phyloP scores from a whole-genome alignment of 2,329 filamentous ascomycete species.

The Pyrenophora seminiperda region DNA sequence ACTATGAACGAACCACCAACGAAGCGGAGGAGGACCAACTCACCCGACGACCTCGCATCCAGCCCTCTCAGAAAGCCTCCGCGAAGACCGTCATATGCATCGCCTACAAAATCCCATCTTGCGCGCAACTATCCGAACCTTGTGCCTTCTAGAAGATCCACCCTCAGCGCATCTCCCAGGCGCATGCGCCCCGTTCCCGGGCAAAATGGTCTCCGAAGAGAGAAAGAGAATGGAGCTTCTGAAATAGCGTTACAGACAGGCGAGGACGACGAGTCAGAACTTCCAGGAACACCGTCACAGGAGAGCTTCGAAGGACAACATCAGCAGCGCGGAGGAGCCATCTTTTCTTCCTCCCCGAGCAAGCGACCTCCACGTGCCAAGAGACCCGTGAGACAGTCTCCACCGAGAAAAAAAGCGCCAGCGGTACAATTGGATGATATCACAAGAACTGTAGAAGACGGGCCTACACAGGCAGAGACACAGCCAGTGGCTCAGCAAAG shows the following conservation, averaged over 20 bases:
- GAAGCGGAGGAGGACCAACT: constrained; percentile 45
- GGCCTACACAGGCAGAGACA: constrained; percentile 2
- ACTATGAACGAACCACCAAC: constrained; percentile 41
- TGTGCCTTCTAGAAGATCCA: constrained; percentile 24
- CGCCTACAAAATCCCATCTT: constrained; percentile 49
- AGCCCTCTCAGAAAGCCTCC: constrained; percentile 41
- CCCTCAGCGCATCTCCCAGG: constrained; percentile 6
- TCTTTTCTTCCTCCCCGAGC: constrained; percentile 41
- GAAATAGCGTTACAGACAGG: background rate
- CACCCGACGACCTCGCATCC: constrained; percentile 29
- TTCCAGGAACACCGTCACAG: constrained; percentile 31
- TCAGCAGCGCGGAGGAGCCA: constrained; percentile 27
- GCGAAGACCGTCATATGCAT: constrained; percentile 46
- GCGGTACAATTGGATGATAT: constrained; percentile 20
- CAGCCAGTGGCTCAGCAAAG: constrained; percentile 4
- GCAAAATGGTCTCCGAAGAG: background rate
- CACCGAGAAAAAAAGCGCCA: constrained; percentile 20
- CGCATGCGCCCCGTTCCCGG: constrained; percentile 4
- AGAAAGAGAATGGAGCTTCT: constrained; percentile 7
- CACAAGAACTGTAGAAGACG: constrained; percentile 17
- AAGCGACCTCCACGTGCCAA: constrained; percentile 34
- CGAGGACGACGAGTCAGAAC: constrained; percentile 20
- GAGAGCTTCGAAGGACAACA: constrained; percentile 21
- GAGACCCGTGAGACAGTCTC: constrained; percentile 20
- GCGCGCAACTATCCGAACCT: constrained; percentile 47